Evolutionary conservation across 306 rosid genomes (phyloP).

Genomic region (Prunus mume): DNA sequence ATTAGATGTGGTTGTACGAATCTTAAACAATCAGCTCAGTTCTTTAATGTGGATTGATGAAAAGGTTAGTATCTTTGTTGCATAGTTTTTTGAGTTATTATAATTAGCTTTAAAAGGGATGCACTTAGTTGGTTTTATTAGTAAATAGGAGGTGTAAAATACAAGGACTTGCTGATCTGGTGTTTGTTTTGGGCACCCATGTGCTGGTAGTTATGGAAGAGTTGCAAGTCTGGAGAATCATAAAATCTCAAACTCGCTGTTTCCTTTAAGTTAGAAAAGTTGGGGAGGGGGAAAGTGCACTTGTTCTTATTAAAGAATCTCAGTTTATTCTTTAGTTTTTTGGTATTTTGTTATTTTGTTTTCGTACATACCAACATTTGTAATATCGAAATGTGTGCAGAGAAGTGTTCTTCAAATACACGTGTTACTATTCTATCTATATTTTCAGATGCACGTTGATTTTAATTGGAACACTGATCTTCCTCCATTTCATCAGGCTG

Average conservation of each 20-base stretch:
- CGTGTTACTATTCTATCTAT: neutral
- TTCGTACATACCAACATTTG: too few relatives aligned
- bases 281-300: too few relatives aligned
- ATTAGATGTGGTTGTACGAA: slow-evolving; percentile 81
- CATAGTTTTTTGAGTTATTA: neutral
- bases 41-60: slow-evolving; percentile 97
- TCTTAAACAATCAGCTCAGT: slow-evolving; percentile 88
- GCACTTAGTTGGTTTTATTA: neutral
- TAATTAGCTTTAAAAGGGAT: neutral
- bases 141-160: neutral
- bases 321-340: too few relatives aligned
- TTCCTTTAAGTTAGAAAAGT: too few relatives aligned
- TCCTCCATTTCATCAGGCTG: slow-evolving; percentile 55
- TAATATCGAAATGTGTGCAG: neutral
- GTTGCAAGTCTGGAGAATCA: too few relatives aligned
- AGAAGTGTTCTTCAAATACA: neutral
- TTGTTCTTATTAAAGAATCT: too few relatives aligned
- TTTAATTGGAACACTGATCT: slow-evolving; percentile 26
- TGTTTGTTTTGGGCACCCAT: too few relatives aligned
- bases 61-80: slow-evolving; percentile 59
- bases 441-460: neutral
- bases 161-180: neutral
- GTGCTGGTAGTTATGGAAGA: too few relatives aligned
- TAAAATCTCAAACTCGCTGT: too few relatives aligned
- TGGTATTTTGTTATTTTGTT: neutral